Base-by-base conservation (phyloP, 2,329 filamentous ascomycete species). In the Phyllosticta paracitricarpa region DNA sequence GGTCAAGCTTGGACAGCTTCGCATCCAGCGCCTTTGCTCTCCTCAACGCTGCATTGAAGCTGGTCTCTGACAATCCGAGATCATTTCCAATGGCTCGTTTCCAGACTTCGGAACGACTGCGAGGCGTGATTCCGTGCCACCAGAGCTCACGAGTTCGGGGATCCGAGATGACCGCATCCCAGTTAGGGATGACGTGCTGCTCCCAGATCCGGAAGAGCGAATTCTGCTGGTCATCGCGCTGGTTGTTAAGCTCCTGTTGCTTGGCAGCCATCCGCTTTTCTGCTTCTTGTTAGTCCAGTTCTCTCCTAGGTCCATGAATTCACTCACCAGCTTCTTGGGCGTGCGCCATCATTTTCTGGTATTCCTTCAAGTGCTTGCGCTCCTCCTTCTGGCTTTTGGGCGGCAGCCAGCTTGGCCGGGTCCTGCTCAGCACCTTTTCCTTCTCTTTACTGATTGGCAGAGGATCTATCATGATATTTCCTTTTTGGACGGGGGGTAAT, bases 371-470 rank as follows among this genome's bases (percentile, higher is more conserved):
- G 73, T 99, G 94, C 66, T 87, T 87, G 71, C 84, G 89, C 76
- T 99, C 94, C 73, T 99, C 94, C 59, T 89, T 89, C 1, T 91
- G 92, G 66, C 94, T 86, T 75, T 94, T 94, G 1, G 89, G 89
- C 0, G 90, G 89, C 2, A 94, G 78, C 90, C 90, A 94, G 1
- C 88, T 91, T 0, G 89, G 89, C 48, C 89, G 81, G 1, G 69
- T 94, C 19, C 90, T 82, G 25, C 88, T 91, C 24, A 94, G 78
- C 1, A 92, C 89, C 2, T 89, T 89, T 69, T 93, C 89, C 72
- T 94, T 94, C 74, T 94, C 89, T 72, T 89, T 91, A 54, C 89
- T 93, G 28, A 92, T 85, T 17, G 89, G 89, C 40, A 94, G 77
- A 3, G 89, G 89, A 68, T 94, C 89, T 64, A 93, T 90, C 82